Evolutionary conservation across 352 stramenopile species (phyloP).

Genomic region (Pythium aristosporum): DNA sequence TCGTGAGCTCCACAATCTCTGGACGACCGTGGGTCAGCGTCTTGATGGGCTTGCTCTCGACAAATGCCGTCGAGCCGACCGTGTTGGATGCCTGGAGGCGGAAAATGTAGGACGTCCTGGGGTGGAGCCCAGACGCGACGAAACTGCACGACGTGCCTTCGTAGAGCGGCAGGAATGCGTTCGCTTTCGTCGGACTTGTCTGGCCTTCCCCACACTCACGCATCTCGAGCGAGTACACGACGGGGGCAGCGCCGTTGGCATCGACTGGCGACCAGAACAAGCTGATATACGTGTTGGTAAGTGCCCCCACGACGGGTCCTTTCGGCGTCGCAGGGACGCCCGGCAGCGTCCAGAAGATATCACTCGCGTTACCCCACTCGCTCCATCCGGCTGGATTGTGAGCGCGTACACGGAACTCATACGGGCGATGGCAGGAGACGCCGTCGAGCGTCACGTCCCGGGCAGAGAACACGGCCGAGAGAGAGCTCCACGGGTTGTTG

Average conservation of each 20-base stretch:
- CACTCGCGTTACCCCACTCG: constrained; percentile 52
- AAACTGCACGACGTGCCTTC: constrained; percentile 65
- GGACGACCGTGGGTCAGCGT: constrained; percentile 56
- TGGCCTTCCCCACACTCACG: constrained; percentile 29
- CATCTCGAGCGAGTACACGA: constrained; percentile 64
- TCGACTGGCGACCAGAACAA: constrained; percentile 68
- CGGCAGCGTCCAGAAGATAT: constrained; percentile 59
- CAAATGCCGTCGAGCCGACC: constrained; percentile 54
- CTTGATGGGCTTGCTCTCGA: constrained; percentile 61
- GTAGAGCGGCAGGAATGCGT: constrained; percentile 49
- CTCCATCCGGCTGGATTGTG: constrained; percentile 71
- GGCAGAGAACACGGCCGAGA: constrained; percentile 35
- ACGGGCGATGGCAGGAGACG: constrained; percentile 50
- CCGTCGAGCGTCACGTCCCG: constrained; percentile 45
- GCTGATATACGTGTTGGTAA: constrained; percentile 71
- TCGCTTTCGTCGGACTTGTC: background rate
- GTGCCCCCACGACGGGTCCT: constrained; percentile 46
- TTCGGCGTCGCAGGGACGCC: constrained; percentile 42
- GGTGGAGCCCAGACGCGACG: constrained; percentile 42
- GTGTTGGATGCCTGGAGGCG: constrained; percentile 70
- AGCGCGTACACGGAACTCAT: constrained; percentile 57
- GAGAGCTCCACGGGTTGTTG: constrained; percentile 47
- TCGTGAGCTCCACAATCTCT: constrained; percentile 67
- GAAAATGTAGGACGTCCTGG: constrained; percentile 61
- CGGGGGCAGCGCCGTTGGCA: constrained; percentile 54